Conservation (phyloP, 257 asterid species). For the Linderniella brevidens region DNA sequence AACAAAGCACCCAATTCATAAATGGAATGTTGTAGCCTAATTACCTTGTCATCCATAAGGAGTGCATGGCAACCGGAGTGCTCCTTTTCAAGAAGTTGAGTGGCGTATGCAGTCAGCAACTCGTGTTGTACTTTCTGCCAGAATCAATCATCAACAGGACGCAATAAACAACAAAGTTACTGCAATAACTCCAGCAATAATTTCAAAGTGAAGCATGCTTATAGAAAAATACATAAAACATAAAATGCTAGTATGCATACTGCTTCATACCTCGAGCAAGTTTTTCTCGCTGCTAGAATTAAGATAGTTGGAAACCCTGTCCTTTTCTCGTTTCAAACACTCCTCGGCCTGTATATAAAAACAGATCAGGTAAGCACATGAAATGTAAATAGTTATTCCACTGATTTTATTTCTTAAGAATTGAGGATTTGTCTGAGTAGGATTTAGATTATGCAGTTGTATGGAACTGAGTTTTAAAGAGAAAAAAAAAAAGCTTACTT, state of each 20-base stretch:
- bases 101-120: slow-evolving; percentile 38
- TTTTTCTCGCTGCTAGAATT: slow-evolving; percentile 90
- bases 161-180: too few relatives aligned
- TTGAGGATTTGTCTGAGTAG: too few relatives aligned
- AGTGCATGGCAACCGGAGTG: slow-evolving; percentile 92
- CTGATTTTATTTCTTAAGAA: too few relatives aligned
- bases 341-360: slow-evolving; percentile 35
- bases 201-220: not conserved
- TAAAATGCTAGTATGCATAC: too few relatives aligned
- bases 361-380: too few relatives aligned
- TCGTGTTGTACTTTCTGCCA: slow-evolving; percentile 44
- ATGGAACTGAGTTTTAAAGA: too few relatives aligned
- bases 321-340: slow-evolving; percentile 68
- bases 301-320: slow-evolving; percentile 86
- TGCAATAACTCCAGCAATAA: too few relatives aligned
- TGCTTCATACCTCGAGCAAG: slow-evolving; percentile 78
- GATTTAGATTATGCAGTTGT: too few relatives aligned
- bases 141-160: not conserved
- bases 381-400: too few relatives aligned
- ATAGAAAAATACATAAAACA: not conserved
- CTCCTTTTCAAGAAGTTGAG: slow-evolving; percentile 72
- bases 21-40: slow-evolving; percentile 7
- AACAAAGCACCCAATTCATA: slow-evolving; percentile 14
- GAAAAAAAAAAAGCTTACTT: slow-evolving; percentile 18
- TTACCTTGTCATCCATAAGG: slow-evolving; percentile 83